These are phyloP conservation scores for Coemansia sp. DNA, from an alignment of 192 early-diverging fungal genomes.

Conservation along the genomic window DNA sequence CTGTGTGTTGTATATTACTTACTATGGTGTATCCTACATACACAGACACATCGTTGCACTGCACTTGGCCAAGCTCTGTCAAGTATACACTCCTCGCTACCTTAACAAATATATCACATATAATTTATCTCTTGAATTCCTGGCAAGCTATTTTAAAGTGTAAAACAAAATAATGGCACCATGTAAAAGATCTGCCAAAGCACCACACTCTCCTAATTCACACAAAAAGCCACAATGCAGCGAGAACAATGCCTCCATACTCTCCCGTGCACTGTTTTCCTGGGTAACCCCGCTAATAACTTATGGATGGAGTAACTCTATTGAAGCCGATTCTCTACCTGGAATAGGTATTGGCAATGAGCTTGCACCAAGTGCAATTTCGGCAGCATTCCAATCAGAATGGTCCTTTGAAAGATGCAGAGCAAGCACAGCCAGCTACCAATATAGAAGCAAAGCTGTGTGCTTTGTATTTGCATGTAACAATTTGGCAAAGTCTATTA, in stretches of 20 bases:
- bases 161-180: neutral
- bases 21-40: neutral
- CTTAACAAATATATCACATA: neutral
- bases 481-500: neutral
- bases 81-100: neutral
- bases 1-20: neutral
- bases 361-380: conserved; percentile 26
- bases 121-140: neutral
- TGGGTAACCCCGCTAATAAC: conserved; percentile 47
- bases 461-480: neutral
- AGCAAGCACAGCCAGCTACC: neutral
- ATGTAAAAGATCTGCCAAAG: neutral
- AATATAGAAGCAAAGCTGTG: neutral
- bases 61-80: neutral
- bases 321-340: conserved; percentile 30
- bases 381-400: conserved; percentile 20
- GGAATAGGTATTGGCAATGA: conserved; percentile 41
- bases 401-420: conserved; percentile 31
- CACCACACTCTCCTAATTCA: neutral
- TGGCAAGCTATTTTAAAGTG: neutral
- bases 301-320: conserved; percentile 35
- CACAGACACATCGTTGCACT: neutral
- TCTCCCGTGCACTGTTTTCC: conserved; percentile 43
- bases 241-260: conserved; percentile 32
- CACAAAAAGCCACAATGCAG: conserved; percentile 10